phyloP scores from a whole-genome alignment of 75 land plant species.

The Pseudotsuga menziesii region DNA sequence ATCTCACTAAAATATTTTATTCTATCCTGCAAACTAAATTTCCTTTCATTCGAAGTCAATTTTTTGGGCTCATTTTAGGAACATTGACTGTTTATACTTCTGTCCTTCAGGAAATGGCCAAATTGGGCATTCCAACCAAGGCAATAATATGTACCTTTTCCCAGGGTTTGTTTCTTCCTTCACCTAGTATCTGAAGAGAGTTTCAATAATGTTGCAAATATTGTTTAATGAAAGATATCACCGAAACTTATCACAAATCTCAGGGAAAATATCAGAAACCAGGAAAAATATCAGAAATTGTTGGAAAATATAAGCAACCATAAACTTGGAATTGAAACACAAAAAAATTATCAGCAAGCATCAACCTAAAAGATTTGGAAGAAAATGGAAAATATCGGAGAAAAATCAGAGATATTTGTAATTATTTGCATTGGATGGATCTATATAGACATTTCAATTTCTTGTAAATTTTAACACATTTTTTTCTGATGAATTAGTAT shows the following conservation, averaged over 20 bases:
- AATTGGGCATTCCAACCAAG: conserved; percentile 92
- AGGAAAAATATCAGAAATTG: too few species aligned
- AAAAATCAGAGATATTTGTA: too few species aligned
- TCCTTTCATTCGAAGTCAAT: conserved; percentile 5
- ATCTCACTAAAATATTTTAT: background rate
- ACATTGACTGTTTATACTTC: conserved; percentile 4
- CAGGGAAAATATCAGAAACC: too few species aligned
- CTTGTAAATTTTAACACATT: background rate
- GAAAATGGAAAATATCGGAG: too few species aligned
- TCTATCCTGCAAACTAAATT: background rate
- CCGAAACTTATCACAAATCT: too few species aligned
- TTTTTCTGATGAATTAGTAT: conserved; percentile 44
- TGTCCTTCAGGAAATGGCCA: conserved; percentile 70
- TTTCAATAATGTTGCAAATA: too few species aligned
- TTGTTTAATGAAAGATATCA: too few species aligned
- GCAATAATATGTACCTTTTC: conserved; percentile 99
- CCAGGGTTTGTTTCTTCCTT: conserved; percentile 66
- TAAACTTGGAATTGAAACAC: too few species aligned
- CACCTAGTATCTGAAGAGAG: background rate
- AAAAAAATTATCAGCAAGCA: too few species aligned
- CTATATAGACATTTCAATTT: background rate
- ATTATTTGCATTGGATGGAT: background rate
- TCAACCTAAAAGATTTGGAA: too few species aligned
- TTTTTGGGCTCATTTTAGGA: background rate
- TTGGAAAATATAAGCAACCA: too few species aligned